phyloP scores from a whole-genome alignment of 306 rosid genomes.

The Malus asiatica region DNA sequence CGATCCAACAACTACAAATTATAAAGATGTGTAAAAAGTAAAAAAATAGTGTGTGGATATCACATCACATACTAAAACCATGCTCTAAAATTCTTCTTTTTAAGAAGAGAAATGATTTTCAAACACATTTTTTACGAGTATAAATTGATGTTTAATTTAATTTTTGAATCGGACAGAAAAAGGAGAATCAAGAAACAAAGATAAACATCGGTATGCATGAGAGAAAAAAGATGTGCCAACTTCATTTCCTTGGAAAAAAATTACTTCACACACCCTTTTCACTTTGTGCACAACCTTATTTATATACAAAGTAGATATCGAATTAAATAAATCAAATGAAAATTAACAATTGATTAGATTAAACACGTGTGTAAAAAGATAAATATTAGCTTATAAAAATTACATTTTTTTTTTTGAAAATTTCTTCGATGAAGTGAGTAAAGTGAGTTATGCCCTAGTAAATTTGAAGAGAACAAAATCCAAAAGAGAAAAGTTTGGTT shows the following conservation, averaged over 20 bases:
- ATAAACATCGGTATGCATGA: neutral
- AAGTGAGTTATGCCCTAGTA: no score
- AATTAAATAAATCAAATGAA: no score
- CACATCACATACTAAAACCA: neutral
- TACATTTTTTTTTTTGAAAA: neutral
- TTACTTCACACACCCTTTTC: neutral
- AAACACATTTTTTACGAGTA: no score
- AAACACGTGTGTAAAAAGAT: no score
- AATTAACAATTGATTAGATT: no score
- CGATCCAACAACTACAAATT: rapidly evolving
- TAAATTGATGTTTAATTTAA: no score
- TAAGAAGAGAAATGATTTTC: neutral
- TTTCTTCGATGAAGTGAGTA: neutral
- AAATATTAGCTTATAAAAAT: no score
- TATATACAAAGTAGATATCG: no score
- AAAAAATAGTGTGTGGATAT: rapidly evolving
- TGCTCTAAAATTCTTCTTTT: neutral
- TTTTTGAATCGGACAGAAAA: no score
- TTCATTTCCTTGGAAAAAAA: no score
- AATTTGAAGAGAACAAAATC: neutral
- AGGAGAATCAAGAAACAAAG: neutral
- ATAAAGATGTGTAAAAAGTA: no score
- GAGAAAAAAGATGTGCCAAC: neutral
- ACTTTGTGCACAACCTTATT: neutral
- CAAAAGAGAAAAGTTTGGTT: neutral